phyloP scores from a whole-genome alignment of 1,284 basidiomycete species.

The Porogramme epimiltina region DNA sequence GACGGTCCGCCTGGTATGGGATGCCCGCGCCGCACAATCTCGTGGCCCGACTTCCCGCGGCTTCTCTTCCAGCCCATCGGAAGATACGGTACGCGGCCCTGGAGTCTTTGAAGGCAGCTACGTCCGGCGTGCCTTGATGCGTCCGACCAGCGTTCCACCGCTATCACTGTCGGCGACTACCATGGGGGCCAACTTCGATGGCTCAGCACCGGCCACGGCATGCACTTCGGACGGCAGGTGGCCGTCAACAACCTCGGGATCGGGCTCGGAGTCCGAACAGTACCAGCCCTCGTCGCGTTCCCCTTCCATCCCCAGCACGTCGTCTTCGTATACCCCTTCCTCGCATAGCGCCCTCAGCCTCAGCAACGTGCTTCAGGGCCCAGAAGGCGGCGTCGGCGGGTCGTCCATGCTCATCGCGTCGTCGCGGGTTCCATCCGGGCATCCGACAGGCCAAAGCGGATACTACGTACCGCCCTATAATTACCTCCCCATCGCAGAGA shows the following conservation, averaged over 20 bases:
- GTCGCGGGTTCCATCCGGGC: conserved; percentile 16
- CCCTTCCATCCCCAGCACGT: conserved; percentile 23
- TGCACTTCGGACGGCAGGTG: conserved; percentile 35
- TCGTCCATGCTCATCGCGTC: conserved; percentile 19
- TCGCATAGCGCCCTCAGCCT: conserved; percentile 20
- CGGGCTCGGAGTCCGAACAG: conserved; percentile 26
- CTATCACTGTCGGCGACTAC: conserved; percentile 26
- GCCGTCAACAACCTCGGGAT: conserved; percentile 30
- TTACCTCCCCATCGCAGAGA: conserved; percentile 22
- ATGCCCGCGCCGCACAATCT: conserved; percentile 25
- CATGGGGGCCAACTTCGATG: conserved; percentile 20
- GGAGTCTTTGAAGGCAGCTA: conserved; percentile 25
- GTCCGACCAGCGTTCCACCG: conserved; percentile 35
- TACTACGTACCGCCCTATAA: conserved; percentile 27
- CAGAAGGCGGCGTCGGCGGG: conserved; percentile 14
- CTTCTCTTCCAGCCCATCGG: conserved; percentile 25
- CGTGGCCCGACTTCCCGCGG: conserved; percentile 20
- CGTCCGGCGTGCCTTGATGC: conserved; percentile 26
- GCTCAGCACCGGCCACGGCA: conserved; percentile 36
- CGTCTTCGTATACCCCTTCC: conserved; percentile 24
- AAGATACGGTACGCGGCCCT: conserved; percentile 20
- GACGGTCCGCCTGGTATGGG: conserved; percentile 63
- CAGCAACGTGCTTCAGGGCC: conserved; percentile 20
- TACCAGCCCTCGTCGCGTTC: conserved; percentile 28
- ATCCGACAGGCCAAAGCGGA: conserved; percentile 17